Evolutionary conservation across 2,329 filamentous ascomycete genomes (phyloP).

Genomic region (Ceratocystis lukuohia): DNA sequence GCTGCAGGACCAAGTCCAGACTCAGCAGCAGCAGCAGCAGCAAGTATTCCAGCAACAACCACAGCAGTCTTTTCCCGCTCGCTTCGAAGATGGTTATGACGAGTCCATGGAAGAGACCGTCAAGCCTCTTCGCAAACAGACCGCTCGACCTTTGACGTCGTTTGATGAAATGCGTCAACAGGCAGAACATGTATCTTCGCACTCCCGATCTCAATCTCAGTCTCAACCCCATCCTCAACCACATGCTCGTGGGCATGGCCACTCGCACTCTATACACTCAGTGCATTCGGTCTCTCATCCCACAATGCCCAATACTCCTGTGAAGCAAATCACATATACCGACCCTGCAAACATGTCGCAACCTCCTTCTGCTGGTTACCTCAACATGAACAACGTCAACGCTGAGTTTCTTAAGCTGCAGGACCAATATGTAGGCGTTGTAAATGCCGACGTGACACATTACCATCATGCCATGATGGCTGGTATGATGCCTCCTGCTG

Average conservation of each 20-base stretch:
- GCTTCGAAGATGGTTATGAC: slow-evolving; percentile 49
- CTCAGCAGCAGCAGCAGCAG: not conserved
- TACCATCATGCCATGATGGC: slow-evolving; percentile 18
- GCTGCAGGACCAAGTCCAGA: slow-evolving; percentile 29
- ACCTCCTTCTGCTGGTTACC: slow-evolving; percentile 42
- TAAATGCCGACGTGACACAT: slow-evolving; percentile 15
- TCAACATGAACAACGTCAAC: slow-evolving; percentile 38
- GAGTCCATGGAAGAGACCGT: slow-evolving; percentile 55
- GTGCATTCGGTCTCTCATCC: slow-evolving; percentile 2
- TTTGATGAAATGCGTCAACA: slow-evolving; percentile 48
- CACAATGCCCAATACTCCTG: slow-evolving; percentile 15
- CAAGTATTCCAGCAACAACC: slow-evolving; percentile 21
- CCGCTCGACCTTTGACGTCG: slow-evolving; percentile 36
- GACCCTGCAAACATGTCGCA: slow-evolving; percentile 27
- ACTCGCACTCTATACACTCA: slow-evolving; percentile 9
- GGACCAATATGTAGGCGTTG: slow-evolving; percentile 10
- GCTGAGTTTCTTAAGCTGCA: slow-evolving; percentile 33
- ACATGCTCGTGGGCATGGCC: not conserved
- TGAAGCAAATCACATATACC: slow-evolving; percentile 32
- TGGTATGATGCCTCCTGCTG: slow-evolving; percentile 15
- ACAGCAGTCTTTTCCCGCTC: slow-evolving; percentile 30
- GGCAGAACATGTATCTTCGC: slow-evolving; percentile 32
- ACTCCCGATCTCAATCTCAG: slow-evolving; percentile 3
- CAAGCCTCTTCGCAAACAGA: slow-evolving; percentile 37
- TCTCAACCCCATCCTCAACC: slow-evolving; percentile 8